phyloP scores from a whole-genome alignment of 2,329 filamentous ascomycete genomes.

The Sporothrix curviconia region DNA sequence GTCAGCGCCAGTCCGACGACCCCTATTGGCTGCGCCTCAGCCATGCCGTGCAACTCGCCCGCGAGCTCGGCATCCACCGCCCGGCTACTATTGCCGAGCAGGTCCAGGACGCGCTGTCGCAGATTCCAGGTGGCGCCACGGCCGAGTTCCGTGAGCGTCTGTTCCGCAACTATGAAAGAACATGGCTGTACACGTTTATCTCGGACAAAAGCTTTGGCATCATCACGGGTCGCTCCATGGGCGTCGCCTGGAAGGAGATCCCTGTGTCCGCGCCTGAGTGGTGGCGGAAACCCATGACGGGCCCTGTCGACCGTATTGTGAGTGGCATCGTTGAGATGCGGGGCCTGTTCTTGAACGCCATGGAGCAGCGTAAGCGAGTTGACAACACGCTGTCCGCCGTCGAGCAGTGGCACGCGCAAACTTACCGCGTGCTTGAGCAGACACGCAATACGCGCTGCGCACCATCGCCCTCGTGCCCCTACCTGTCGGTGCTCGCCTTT shows the following conservation, averaged over 20 bases:
- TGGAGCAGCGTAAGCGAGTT: conserved; percentile 18
- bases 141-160: conserved; percentile 17
- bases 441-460: conserved; percentile 17
- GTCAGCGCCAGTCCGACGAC: conserved; percentile 20
- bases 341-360: conserved; percentile 17
- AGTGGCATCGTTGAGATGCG: conserved; percentile 22
- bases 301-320: conserved; percentile 21
- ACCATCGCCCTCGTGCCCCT: neutral
- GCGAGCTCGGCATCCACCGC: conserved; percentile 22
- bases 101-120: conserved; percentile 15
- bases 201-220: conserved; percentile 21
- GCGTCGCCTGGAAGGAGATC: conserved; percentile 17
- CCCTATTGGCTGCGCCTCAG: conserved; percentile 24
- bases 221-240: conserved; percentile 19
- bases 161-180: conserved; percentile 20
- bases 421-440: conserved; percentile 17
- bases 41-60: conserved; percentile 22
- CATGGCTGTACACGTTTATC: conserved; percentile 20
- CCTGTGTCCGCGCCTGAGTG: conserved; percentile 16
- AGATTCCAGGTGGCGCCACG: conserved; percentile 6
- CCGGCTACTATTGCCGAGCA: conserved; percentile 19
- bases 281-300: conserved; percentile 20
- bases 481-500: conserved; percentile 20
- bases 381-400: conserved; percentile 19
- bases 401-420: conserved; percentile 20